phyloP scores from a whole-genome alignment of 495 filamentous ascomycete species.

The Aspergillus baeticus region DNA sequence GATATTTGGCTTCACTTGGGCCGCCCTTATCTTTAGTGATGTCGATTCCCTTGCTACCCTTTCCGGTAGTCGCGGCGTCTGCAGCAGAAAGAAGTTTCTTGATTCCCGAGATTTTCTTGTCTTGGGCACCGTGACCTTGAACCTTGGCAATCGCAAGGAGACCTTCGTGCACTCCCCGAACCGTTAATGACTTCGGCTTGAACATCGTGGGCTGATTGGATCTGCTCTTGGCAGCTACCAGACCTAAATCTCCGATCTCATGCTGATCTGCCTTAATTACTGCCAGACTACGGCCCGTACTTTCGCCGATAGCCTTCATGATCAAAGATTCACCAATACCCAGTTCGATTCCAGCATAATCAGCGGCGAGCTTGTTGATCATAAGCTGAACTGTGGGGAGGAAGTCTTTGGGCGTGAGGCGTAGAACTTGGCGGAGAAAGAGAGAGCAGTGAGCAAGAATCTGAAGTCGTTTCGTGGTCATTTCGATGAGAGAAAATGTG shows the following conservation, averaged over 20 bases:
- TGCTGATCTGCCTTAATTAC: slow-evolving; percentile 93
- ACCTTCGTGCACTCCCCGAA: slow-evolving; percentile 83
- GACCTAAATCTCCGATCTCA: slow-evolving; percentile 90
- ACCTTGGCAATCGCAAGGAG: slow-evolving; percentile 85
- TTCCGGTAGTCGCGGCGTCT: slow-evolving; percentile 67
- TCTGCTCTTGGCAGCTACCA: slow-evolving; percentile 93
- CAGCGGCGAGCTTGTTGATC: slow-evolving; percentile 96
- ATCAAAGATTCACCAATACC: slow-evolving; percentile 97
- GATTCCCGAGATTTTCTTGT: slow-evolving; percentile 87
- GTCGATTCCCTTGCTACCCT: slow-evolving; percentile 68
- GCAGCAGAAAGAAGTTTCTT: slow-evolving; percentile 91
- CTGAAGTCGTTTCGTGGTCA: slow-evolving; percentile 84
- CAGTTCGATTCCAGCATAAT: slow-evolving; percentile 93
- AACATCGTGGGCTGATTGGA: slow-evolving; percentile 96
- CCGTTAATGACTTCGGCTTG: slow-evolving; percentile 87
- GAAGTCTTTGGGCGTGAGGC: slow-evolving; percentile 85
- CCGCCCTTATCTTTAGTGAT: slow-evolving; percentile 93
- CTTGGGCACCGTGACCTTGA: slow-evolving; percentile 83
- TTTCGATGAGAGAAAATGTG: slow-evolving; percentile 89
- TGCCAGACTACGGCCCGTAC: slow-evolving; percentile 79
- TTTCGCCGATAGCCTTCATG: slow-evolving; percentile 97
- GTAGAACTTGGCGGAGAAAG: slow-evolving; percentile 88
- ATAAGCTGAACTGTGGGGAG: slow-evolving; percentile 87
- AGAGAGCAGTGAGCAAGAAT: slow-evolving; percentile 86
- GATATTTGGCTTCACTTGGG: slow-evolving; percentile 89